A percentile compares a stretch with the other conserved stretches of the same genome.
phyloP scores from a whole-genome alignment of 1,139 yeast species.

The Kurtzmaniella natalensis region DNA sequence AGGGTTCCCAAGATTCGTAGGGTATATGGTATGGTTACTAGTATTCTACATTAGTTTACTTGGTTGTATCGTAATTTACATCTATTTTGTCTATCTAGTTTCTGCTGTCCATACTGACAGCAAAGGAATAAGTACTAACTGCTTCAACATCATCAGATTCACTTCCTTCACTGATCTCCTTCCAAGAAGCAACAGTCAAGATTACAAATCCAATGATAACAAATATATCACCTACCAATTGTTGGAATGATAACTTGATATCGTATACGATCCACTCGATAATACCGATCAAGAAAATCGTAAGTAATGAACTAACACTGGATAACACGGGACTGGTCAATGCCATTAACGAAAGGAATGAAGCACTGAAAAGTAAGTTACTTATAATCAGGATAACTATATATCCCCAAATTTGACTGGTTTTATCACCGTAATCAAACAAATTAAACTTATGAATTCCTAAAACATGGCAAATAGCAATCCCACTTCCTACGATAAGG shows the following conservation, averaged over 20 bases:
- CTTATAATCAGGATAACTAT: slow-evolving; percentile 51
- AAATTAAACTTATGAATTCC: slow-evolving; percentile 59
- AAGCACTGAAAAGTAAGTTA: slow-evolving; percentile 66
- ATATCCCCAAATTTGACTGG: slow-evolving; percentile 37
- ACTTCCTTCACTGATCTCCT: slow-evolving; percentile 63
- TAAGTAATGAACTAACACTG: slow-evolving; percentile 73
- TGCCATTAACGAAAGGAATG: slow-evolving; percentile 75
- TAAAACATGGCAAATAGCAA: slow-evolving; percentile 48
- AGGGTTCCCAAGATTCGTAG: too few relatives aligned
- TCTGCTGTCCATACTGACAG: slow-evolving; percentile 25
- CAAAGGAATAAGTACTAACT: slow-evolving; percentile 42
- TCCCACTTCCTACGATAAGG: slow-evolving; percentile 42
- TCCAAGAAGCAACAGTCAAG: slow-evolving; percentile 71
- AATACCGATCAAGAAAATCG: slow-evolving; percentile 75
- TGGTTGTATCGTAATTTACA: too few relatives aligned
- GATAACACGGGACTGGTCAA: slow-evolving; percentile 83
- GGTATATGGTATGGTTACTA: too few relatives aligned
- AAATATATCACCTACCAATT: slow-evolving; percentile 51
- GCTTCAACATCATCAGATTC: slow-evolving; percentile 52
- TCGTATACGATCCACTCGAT: slow-evolving; percentile 75
- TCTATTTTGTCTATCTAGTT: neutral
- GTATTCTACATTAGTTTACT: too few relatives aligned
- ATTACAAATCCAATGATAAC: slow-evolving; percentile 66
- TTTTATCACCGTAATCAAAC: slow-evolving; percentile 42
- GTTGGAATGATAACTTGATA: slow-evolving; percentile 43